phyloP scores from a whole-genome alignment of 2,329 filamentous ascomycete genomes.

The Fusarium foetens region DNA sequence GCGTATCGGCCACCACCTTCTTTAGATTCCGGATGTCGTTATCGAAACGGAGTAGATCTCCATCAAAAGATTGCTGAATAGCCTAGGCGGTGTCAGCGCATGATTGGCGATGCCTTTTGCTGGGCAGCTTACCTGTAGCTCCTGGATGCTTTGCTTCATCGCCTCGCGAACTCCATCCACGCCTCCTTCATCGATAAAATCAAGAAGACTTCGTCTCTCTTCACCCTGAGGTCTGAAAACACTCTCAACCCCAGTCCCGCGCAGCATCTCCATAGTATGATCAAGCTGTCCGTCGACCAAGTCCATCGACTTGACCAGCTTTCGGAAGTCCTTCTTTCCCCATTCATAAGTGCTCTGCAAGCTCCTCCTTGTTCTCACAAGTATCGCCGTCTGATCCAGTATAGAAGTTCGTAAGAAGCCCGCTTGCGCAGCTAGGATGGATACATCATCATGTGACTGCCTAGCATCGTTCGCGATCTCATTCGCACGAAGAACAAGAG shows the following conservation, averaged over 20 bases:
- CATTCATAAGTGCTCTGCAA: constrained; percentile 67
- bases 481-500: constrained; percentile 84
- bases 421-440: constrained; percentile 75
- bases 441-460: constrained; percentile 79
- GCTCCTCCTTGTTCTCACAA: constrained; percentile 61
- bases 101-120: background rate
- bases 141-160: constrained; percentile 76
- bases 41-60: constrained; percentile 79
- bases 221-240: constrained; percentile 69
- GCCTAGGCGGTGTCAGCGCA: constrained; percentile 52
- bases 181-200: constrained; percentile 79
- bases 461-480: constrained; percentile 84
- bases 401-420: constrained; percentile 74
- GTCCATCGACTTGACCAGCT: constrained; percentile 73
- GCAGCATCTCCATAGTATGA: constrained; percentile 72
- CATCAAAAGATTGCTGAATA: constrained; percentile 78
- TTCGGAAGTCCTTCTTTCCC: constrained; percentile 69
- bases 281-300: constrained; percentile 71
- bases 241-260: constrained; percentile 71
- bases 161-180: constrained; percentile 73
- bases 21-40: constrained; percentile 75
- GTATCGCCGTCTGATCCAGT: constrained; percentile 62
- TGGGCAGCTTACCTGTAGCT: constrained; percentile 67
- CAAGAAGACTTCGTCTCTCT: constrained; percentile 71
- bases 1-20: constrained; percentile 61